Evolutionary conservation across 352 stramenopile species (phyloP).

Genomic region (Pythium monospermum): DNA sequence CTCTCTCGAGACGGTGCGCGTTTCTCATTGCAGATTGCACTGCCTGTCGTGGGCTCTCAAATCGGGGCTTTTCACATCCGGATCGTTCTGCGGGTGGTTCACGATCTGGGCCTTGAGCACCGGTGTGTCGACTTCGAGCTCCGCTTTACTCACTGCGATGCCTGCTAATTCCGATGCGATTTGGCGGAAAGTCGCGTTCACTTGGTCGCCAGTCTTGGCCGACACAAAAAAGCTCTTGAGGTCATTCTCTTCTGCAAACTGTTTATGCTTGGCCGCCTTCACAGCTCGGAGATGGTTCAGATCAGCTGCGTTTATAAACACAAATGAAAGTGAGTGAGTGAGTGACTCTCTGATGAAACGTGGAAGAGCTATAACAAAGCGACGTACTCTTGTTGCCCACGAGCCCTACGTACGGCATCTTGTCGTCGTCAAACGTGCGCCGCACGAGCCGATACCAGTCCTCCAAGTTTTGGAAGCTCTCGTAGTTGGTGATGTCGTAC

Average conservation of each 20-base stretch:
- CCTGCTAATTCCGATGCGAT: slow-evolving; percentile 80
- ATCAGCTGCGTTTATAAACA: slow-evolving; percentile 49
- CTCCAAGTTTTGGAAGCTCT: slow-evolving; percentile 94
- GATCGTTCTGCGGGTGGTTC: slow-evolving; percentile 90
- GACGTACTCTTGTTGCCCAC: slow-evolving; percentile 90
- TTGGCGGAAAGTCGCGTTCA: slow-evolving; percentile 85
- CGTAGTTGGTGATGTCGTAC: slow-evolving; percentile 96
- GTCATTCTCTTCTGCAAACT: slow-evolving; percentile 93
- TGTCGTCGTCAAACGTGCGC: slow-evolving; percentile 77
- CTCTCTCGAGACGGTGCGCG: too few species aligned
- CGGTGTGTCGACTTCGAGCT: slow-evolving; percentile 79
- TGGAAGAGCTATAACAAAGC: slow-evolving; percentile 8
- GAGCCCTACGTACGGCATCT: slow-evolving; percentile 88
- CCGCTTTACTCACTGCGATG: slow-evolving; percentile 74
- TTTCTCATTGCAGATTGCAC: slow-evolving; percentile 47
- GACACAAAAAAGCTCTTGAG: slow-evolving; percentile 91
- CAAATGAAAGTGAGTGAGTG: neutral
- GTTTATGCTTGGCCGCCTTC: slow-evolving; percentile 84
- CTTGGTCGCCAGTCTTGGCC: slow-evolving; percentile 91
- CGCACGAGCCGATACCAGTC: slow-evolving; percentile 93
- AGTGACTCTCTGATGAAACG: too few species aligned
- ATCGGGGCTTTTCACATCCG: slow-evolving; percentile 78
- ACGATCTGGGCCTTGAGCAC: slow-evolving; percentile 91
- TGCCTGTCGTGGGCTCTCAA: slow-evolving; percentile 43
- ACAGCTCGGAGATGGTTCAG: slow-evolving; percentile 89